Conservation (phyloP, 2,329 filamentous ascomycete genomes). For the Cyphellophora europaea region DNA sequence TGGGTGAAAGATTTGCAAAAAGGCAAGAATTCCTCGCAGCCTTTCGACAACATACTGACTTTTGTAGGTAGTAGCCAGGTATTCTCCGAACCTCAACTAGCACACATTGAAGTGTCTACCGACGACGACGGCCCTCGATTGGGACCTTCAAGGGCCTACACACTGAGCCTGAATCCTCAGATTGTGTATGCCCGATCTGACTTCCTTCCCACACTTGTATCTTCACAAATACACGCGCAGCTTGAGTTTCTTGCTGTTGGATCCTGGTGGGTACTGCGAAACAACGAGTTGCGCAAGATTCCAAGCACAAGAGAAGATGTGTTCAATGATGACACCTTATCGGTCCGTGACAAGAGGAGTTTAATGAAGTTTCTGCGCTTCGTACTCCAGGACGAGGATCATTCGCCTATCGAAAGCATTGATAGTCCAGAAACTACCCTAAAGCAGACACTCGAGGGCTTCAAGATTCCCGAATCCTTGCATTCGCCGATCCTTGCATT, state of each 20-base stretch:
- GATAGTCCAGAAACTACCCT: slow-evolving; percentile 44
- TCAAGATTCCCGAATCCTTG: slow-evolving; percentile 59
- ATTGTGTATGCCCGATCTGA: slow-evolving; percentile 75
- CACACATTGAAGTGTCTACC: slow-evolving; percentile 17
- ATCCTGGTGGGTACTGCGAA: slow-evolving; percentile 70
- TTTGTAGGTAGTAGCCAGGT: slow-evolving; percentile 20
- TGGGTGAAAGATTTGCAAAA: slow-evolving; percentile 51
- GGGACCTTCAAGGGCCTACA: slow-evolving; percentile 64
- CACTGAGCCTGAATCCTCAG: slow-evolving; percentile 73
- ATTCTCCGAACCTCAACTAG: slow-evolving; percentile 29
- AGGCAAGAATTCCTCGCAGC: slow-evolving; percentile 20
- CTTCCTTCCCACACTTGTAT: slow-evolving; percentile 72
- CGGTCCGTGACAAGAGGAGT: slow-evolving; percentile 70
- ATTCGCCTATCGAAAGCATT: slow-evolving; percentile 33
- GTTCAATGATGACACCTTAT: slow-evolving; percentile 67
- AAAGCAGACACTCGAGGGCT: slow-evolving; percentile 38
- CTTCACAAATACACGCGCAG: slow-evolving; percentile 77
- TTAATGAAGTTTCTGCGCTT: slow-evolving; percentile 94
- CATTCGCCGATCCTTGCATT: slow-evolving; percentile 60
- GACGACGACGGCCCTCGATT: slow-evolving; percentile 31
- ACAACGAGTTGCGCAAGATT: slow-evolving; percentile 53
- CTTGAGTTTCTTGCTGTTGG: slow-evolving; percentile 90
- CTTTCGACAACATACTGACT: slow-evolving; percentile 1
- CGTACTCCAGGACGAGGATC: slow-evolving; percentile 60
- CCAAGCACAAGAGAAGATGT: slow-evolving; percentile 88